Base-by-base conservation (phyloP, 495 filamentous ascomycete genomes). In the Xylaria curta region DNA sequence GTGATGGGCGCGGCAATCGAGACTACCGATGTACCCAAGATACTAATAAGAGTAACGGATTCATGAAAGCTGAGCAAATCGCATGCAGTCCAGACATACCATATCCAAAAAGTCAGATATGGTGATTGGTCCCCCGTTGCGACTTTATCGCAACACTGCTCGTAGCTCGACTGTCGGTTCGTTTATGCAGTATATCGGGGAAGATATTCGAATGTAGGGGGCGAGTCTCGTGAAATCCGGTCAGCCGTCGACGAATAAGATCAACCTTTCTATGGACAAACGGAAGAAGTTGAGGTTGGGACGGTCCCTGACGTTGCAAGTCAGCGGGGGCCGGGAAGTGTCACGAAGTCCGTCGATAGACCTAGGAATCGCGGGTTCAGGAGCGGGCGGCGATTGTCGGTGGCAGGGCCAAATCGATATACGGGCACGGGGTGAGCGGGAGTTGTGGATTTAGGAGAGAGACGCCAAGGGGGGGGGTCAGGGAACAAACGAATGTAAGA, bases 401-500 rank as follows among this genome's bases (percentile, higher is more conserved):
- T 21, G 36, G 31, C 19, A 31, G 65, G 31, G 36, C 56, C 65
- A 36, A 54, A 17, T 33, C 36, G 47, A 36, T 28, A 17, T 15
- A 60, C 33, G 58, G 33, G 33, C 31, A 17, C 53, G 54, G 54
- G 65, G 15, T 17, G 33, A 24, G n/a, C 49, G 65, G 28, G 54
- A 44, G 65, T 28, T 24, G 4, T 26, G 40, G 54, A 54, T 12
- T 12, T 4, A 44, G 68, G 47, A 64, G 36, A 26, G 24, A 56
- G 58, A 70, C 46, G 56, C 15, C 56, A 51, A 7, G n/a, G 28
- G 28, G 28, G 28, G 33, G 58, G 58, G 15, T 21, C 31, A 19
- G 58, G 47, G 19, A 64, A 53, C 47, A 42, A 70, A 70, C 46
- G 59, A 70, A 42, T 51, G 58, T 53, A 15, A 21, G 44, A 62